phyloP scores from a whole-genome alignment of 192 early-diverging fungal species.

The Mortierella claussenii region DNA sequence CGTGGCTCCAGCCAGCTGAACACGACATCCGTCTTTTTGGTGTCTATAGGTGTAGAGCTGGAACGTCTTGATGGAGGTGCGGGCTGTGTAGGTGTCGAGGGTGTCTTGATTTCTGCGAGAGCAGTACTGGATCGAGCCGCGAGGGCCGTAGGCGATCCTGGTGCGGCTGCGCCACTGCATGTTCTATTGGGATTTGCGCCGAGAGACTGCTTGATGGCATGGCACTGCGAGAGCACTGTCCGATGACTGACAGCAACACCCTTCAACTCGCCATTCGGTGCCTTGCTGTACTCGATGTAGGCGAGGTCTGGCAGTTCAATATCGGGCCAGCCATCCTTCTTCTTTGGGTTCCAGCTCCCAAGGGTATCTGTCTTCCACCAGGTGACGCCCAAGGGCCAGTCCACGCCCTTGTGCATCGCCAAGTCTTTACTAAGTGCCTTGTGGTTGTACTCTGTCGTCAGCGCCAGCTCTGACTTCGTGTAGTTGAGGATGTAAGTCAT shows the following conservation, averaged over 20 bases:
- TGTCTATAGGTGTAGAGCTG: conserved; percentile 15
- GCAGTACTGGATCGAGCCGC: conserved; percentile 22
- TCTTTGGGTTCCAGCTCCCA: conserved; percentile 68
- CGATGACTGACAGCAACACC: conserved; percentile 83
- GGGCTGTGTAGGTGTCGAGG: conserved; percentile 32
- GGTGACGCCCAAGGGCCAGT: conserved; percentile 73
- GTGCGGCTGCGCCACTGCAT: conserved; percentile 1
- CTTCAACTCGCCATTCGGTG: conserved; percentile 84
- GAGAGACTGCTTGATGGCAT: conserved; percentile 55
- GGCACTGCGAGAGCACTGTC: conserved; percentile 79
- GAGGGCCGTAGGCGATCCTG: conserved; percentile 18
- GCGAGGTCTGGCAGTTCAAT: conserved; percentile 73
- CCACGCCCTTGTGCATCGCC: conserved; percentile 62
- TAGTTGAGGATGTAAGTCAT: conserved; percentile 78
- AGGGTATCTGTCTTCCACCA: conserved; percentile 91
- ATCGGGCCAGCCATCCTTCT: conserved; percentile 64
- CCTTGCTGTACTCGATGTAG: conserved; percentile 89
- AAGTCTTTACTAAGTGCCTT: conserved; percentile 81
- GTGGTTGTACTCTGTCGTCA: conserved; percentile 86
- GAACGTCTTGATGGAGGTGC: conserved; percentile 25
- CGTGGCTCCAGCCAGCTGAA: conserved; percentile 81
- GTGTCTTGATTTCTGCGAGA: conserved; percentile 23
- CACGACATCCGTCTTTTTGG: conserved; percentile 62
- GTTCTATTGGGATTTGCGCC: conserved; percentile 36
- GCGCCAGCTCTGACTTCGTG: conserved; percentile 71